These are phyloP conservation scores for Arthrobotrys megalospora DNA, from an alignment of 2,329 filamentous ascomycete species.

Conservation along the genomic window DNA sequence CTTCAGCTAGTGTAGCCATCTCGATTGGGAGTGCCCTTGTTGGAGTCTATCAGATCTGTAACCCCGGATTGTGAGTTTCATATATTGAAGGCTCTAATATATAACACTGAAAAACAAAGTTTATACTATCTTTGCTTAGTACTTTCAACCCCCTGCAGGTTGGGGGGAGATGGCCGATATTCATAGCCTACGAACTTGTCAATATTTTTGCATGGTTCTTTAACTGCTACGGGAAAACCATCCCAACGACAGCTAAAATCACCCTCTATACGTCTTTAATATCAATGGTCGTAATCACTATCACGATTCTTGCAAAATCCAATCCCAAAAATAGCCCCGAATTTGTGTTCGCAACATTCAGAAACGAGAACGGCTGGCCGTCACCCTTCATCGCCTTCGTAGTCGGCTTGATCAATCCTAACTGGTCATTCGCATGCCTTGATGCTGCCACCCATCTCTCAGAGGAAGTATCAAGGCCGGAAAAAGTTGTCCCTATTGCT, in stretches of 20 bases:
- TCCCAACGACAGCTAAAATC: conserved; percentile 64
- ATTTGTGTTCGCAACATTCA: conserved; percentile 72
- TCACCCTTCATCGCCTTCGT: conserved; percentile 71
- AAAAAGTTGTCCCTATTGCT: conserved; percentile 65
- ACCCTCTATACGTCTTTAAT: conserved; percentile 69
- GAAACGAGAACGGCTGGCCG: conserved; percentile 72
- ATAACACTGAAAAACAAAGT: neutral
- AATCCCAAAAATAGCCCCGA: conserved; percentile 69
- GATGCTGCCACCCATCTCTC: conserved; percentile 71
- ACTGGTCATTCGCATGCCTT: conserved; percentile 70
- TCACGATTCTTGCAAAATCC: conserved; percentile 70
- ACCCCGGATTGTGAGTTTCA: conserved; percentile 71
- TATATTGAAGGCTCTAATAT: neutral
- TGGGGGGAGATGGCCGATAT: conserved; percentile 71
- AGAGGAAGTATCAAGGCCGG: conserved; percentile 71
- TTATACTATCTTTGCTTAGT: conserved; percentile 1
- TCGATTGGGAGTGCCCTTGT: conserved; percentile 70
- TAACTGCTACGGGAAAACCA: conserved; percentile 70
- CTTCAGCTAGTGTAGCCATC: conserved; percentile 71
- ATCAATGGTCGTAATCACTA: conserved; percentile 69
- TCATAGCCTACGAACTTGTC: conserved; percentile 69
- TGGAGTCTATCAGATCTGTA: conserved; percentile 71
- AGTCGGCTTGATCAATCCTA: conserved; percentile 70
- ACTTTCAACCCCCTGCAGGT: conserved; percentile 43
- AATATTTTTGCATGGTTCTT: conserved; percentile 69